Evolutionary conservation across 306 rosid species (phyloP), one percentile per base, ranked within the genome.

Genomic region (Ceratonia siliqua): DNA sequence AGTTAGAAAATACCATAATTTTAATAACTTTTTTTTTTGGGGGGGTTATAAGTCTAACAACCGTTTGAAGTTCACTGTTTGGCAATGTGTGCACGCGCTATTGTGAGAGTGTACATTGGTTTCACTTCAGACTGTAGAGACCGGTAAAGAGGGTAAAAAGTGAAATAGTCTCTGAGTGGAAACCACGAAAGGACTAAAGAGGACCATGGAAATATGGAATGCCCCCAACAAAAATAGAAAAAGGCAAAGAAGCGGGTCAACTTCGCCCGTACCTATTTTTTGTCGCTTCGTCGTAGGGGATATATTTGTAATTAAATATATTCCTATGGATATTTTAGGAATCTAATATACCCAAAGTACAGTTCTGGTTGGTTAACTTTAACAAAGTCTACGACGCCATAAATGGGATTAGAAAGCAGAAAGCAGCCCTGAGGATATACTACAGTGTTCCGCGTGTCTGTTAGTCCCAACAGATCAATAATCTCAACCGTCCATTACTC

Each of bases 331-430:
- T 13, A 68, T 14, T 56, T 68, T 5, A 3, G 75, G 41, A 78
- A 78, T 27, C 58, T 48, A 0, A 0, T 3, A 27, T 28, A 22
- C 22, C 64, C 53, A 12, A 68, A 59, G 78, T 67, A 79, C 86
- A 79, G 54, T 46, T 3, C 25, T 69, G 73, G 45, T 52, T 57
- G 49, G 75, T 21, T 72, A 52, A 35, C 49, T 49, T 32, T 17
- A 70, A 72, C 70, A 79, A 76, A 74, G 74, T 45, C 73, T 49
- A 56, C 64, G 12, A 57, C 58, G 62, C 75, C 32, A 65, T 61
- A 56, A 36, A 65, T 65, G 35, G 36, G 59, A 67, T 58, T 39
- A 24, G 38, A 12, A 63, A 50, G 52, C 28, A 56, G 48, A 17
- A 74, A 10, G 41, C 21, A 32, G 66, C 38, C 36, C 8, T 10